Evolutionary conservation across 257 asterid species (phyloP), one percentile per base, ranked within the genome.

Genomic region (Oldenlandia corymbosa): DNA sequence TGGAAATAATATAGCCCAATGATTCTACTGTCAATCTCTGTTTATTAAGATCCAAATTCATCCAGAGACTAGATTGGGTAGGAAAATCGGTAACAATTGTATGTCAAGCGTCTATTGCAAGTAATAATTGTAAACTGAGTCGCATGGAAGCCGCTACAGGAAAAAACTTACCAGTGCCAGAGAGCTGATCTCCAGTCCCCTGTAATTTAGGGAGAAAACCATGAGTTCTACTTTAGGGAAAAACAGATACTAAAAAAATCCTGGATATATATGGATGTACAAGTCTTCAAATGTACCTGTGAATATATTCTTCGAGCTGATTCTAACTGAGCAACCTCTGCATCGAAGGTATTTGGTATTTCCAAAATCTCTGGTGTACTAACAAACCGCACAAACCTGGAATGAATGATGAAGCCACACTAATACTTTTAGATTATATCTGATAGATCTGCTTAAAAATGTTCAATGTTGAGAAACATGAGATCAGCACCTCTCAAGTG

Each of bases 261-360:
- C 42, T 58, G 10, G 43, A 34, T 47, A 27, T 21, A 24, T 46
- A 67, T 23, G 28, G 66, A 67, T 42, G 24, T 48, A 49, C 45
- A 61, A 65, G 34, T 31, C 39, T 50, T 42, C 21, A 46, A 23
- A 67, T 57, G 37, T 70, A 87, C 96, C 95, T 88, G 90, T 0
- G 91, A 80, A 75, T 91, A 91, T 75, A 87, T 85, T 75, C 78
- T 83, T 20, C 84, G 80, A 47, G 97, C 97, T 53, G 95, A 85
- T 85, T 91, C 98, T 71, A 91, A 71, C 72, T 91, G 97, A 49
- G 95, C 82, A 92, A 87, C 90, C 79, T 91, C 98, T 1, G 86
- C 87, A 75, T 86, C 97, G 54, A 71, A 76, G 18, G 86, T 89
- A 62, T 76, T 82, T 11, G 88, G 95, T 64, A 85, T 74, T 66